Evolutionary conservation across 2,329 filamentous ascomycete genomes (phyloP), one percentile per base, ranked within the genome.

Genomic region (Penicillium expansum): DNA sequence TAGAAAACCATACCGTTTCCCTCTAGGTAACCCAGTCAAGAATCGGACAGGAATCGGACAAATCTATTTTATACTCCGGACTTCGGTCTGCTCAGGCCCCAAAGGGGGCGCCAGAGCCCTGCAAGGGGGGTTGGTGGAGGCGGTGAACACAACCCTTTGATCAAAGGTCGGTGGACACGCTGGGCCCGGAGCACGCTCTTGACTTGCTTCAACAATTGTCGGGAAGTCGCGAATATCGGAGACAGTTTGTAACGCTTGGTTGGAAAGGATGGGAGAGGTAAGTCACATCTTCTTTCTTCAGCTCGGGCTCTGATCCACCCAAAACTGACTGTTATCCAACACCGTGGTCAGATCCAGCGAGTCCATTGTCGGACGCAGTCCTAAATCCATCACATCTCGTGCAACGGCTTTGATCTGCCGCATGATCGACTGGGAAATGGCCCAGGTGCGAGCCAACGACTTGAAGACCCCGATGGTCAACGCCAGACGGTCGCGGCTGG

Each of bases 381-480:
- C 74, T 39, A 77, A 62, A 29, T 76, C 74, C 62, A 82, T 80
- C 37, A 93, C 87, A 64, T 92, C 88, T 67, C 89, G 85, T n/a
- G 91, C 90, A 18, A 94, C 89, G 9, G 84, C 85, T 63, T 86
- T 86, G 16, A 96, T 87, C 72, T 94, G 90, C 4, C 81, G 82
- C 58, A 88, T 82, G 2, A 90, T 89, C 13, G 82, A 83, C 43
- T 79, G 81, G 1, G 90, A 89, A 33, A 91, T 86, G 35, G 83
- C 83, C 90, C 90, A 94, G 3, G 90, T 86, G 16, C 79, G 77
- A 39, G 84, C 85, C 8, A 93, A 78, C 38, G 85, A 81, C 65
- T 87, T 87, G 39, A 94, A 80, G 0, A 89, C 88, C 16, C 88
- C 90, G 56, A 89, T 91, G 60, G 91, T 92, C 14, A 96, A 82